These are phyloP conservation scores for Populus hybrid DNA, from an alignment of 441 rosid species.

Conservation along the genomic window DNA sequence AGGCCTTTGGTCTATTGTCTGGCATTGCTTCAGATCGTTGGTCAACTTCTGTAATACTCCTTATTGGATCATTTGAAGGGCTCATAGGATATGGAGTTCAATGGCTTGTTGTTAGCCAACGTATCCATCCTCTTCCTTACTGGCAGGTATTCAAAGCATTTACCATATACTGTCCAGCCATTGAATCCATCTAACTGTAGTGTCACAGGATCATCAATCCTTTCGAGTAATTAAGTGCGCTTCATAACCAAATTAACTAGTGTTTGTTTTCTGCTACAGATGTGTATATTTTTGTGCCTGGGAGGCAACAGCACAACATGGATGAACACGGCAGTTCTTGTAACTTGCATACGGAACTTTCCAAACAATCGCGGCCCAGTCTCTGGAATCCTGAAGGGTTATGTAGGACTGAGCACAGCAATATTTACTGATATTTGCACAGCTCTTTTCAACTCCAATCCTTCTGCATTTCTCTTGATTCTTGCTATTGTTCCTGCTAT, in stretches of 20 bases:
- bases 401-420: constrained; percentile 71
- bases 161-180: too few species aligned
- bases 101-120: constrained; percentile 69
- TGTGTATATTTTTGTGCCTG: constrained; percentile 67
- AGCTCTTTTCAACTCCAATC: constrained; percentile 51
- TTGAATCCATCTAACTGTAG: background rate
- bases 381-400: constrained; percentile 74
- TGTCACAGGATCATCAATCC: background rate
- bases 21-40: constrained; percentile 71
- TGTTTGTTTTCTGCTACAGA: constrained; percentile 29
- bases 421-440: constrained; percentile 70
- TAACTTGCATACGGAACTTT: constrained; percentile 72
- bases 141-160: constrained; percentile 52
- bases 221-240: background rate
- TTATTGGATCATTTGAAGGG: constrained; percentile 61
- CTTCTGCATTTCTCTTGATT: constrained; percentile 52
- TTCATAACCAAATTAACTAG: background rate
- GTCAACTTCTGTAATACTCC: constrained; percentile 50
- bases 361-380: constrained; percentile 63
- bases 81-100: constrained; percentile 65
- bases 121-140: constrained; percentile 52
- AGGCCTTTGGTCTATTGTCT: constrained; percentile 69
- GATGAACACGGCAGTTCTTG: constrained; percentile 85
- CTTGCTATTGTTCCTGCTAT: constrained; percentile 53
- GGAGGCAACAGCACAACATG: constrained; percentile 91